Evolutionary conservation across 129 eudicot species (phyloP), one percentile per base, ranked within the genome.

Genomic region (Cynara cardunculus): DNA sequence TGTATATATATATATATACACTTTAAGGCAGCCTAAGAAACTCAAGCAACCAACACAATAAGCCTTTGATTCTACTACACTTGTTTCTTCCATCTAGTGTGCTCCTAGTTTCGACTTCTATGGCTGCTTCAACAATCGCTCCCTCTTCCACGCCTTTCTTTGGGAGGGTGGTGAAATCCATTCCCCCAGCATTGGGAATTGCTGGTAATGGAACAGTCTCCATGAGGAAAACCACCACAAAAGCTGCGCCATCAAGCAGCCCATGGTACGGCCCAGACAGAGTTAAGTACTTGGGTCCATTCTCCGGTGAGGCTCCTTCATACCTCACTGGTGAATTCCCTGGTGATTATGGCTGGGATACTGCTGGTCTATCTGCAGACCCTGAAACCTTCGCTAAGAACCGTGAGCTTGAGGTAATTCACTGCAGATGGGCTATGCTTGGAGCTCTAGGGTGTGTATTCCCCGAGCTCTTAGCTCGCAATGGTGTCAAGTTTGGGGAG

Each of bases 281-380:
- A 61, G 69, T 73, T 31, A 73, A 73, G 35, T 73, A 74, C 78
- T 30, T 74, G 6, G 78, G 78, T 26, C 78, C 78, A 3, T 74
- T 74, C 78, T 74, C 78, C 22, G 67, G 78, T 21, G 78, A 74
- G 67, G 46, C 78, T 13, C 78, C 78, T 0, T 44, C 78, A 2
- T 74, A 74, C 37, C 78, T 74, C 24, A 74, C 78, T 3, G 78
- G 31, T 28, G 31, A 28, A 2, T 28, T 28, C 31, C 31, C 31
- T 28, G 31, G 31, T 28, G 31, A 28, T 25, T 74, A 74, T 49
- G 78, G 78, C 3, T 74, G 75, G 65, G 78, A 74, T 44, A 74
- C 78, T 0, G 78, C 65, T 30, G 71, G 77, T 49, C 53, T 64
- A 35, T 59, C 71, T 14, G 66, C 77, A 12, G 77, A 72, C 53